These are phyloP conservation scores for Apiotrichum sp. DNA, from an alignment of 1,284 basidiomycete species.

Conservation along the genomic window DNA sequence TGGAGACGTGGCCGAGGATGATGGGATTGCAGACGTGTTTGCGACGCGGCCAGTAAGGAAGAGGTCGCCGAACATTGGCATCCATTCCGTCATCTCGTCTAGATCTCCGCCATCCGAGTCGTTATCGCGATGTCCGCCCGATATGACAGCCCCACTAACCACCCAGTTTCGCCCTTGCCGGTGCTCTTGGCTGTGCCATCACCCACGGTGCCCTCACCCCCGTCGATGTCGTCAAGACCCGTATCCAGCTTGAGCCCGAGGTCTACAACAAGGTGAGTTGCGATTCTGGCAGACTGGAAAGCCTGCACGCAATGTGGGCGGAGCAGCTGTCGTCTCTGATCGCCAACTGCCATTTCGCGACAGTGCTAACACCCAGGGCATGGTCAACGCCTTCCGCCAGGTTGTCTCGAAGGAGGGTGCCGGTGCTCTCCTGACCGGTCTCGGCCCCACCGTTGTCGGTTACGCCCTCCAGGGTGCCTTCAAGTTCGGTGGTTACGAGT, in stretches of 20 bases:
- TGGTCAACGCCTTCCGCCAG: constrained; percentile 63
- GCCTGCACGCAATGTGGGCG: too few species aligned
- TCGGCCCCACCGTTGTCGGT: constrained; percentile 84
- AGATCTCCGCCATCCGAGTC: background rate
- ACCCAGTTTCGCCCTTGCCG: constrained; percentile 60
- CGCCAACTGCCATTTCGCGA: too few species aligned
- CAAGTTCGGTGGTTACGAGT: constrained; percentile 91
- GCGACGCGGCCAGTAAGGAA: too few species aligned
- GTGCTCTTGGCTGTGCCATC: constrained; percentile 84
- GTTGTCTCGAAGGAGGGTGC: constrained; percentile 77
- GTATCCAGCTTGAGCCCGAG: constrained; percentile 79
- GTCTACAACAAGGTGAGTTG: constrained; percentile 53
- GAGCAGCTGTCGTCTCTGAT: too few species aligned
- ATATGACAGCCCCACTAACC: background rate
- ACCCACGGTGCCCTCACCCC: constrained; percentile 92
- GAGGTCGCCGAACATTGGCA: too few species aligned
- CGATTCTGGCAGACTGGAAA: too few species aligned
- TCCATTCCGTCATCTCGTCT: background rate
- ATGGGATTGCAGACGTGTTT: too few species aligned
- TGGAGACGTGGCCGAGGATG: too few species aligned
- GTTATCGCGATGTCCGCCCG: background rate
- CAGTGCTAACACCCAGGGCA: constrained; percentile 52
- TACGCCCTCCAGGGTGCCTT: constrained; percentile 95
- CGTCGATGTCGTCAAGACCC: constrained; percentile 92
- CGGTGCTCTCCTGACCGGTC: constrained; percentile 84